Conservation (phyloP, 176 grass and related monocot species). For the Dactylis glomerata region DNA sequence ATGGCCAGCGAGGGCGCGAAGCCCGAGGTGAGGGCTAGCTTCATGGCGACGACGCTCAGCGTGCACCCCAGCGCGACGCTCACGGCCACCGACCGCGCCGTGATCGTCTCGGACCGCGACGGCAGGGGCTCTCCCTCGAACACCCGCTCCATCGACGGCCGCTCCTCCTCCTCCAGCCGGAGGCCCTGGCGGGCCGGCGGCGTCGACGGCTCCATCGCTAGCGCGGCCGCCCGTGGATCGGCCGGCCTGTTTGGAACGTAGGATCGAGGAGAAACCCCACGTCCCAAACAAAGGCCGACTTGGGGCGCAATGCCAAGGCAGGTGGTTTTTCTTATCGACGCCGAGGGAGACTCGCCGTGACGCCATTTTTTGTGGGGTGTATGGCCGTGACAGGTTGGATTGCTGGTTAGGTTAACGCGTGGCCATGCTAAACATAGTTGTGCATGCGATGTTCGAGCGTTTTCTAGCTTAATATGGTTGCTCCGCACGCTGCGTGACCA, state of each 20-base stretch:
- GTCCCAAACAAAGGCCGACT: background rate
- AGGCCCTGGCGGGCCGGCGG: background rate
- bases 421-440: background rate
- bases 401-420: background rate
- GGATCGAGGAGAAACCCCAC: background rate
- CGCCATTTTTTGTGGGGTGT: background rate
- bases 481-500: background rate
- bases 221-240: background rate
- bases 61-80: constrained; percentile 33
- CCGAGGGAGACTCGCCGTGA: background rate
- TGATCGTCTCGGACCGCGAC: constrained; percentile 45
- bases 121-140: constrained; percentile 53
- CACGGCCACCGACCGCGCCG: constrained; percentile 44
- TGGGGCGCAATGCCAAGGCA: background rate
- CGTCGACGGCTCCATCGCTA: constrained; percentile 8
- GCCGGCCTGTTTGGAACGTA: constrained; percentile 12
- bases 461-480: background rate
- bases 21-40: constrained; percentile 44
- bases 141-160: constrained; percentile 44
- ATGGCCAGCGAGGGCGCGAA: constrained; percentile 44
- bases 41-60: constrained; percentile 55
- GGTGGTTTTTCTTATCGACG: background rate
- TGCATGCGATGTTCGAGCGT: too few relatives aligned
- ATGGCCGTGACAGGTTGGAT: background rate
- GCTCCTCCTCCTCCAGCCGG: background rate